Evolutionary conservation across 1,284 basidiomycete genomes (phyloP).

Genomic region (Cryptococcus sp.): DNA sequence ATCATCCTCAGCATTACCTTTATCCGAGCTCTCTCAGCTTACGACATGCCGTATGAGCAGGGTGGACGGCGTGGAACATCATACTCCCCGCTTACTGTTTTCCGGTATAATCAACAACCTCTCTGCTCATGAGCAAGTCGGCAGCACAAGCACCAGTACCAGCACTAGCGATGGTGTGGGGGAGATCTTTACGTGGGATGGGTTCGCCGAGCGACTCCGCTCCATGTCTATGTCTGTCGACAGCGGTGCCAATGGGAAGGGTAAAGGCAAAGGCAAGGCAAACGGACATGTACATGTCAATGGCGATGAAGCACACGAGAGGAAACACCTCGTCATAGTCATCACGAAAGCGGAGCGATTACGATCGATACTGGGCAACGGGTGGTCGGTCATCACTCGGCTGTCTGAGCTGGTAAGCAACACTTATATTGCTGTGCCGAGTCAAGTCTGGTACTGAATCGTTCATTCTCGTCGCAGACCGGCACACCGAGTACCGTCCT

Average conservation of each 20-base stretch:
- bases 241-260: conserved; percentile 17
- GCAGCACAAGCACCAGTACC: background rate
- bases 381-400: conserved; percentile 70
- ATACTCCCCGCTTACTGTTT: conserved; percentile 66
- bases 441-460: background rate
- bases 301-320: conserved; percentile 25
- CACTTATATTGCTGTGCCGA: background rate
- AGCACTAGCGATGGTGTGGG: conserved; percentile 6
- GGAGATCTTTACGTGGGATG: conserved; percentile 65
- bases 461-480: conserved; percentile 27
- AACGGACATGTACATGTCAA: conserved; percentile 26
- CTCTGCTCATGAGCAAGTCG: background rate
- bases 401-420: conserved; percentile 70
- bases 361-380: conserved; percentile 63
- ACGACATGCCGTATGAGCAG: conserved; percentile 45
- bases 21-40: conserved; percentile 1
- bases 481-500: conserved; percentile 61
- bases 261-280: conserved; percentile 50
- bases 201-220: conserved; percentile 65
- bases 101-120: conserved; percentile 57
- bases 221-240: conserved; percentile 39
- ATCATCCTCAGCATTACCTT: conserved; percentile 10
- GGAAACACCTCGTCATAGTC: conserved; percentile 60
- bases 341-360: conserved; percentile 71
- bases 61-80: conserved; percentile 66